These are phyloP conservation scores for Testicularia cyperi DNA, from an alignment of 1,284 basidiomycete genomes.

Conservation along the genomic window DNA sequence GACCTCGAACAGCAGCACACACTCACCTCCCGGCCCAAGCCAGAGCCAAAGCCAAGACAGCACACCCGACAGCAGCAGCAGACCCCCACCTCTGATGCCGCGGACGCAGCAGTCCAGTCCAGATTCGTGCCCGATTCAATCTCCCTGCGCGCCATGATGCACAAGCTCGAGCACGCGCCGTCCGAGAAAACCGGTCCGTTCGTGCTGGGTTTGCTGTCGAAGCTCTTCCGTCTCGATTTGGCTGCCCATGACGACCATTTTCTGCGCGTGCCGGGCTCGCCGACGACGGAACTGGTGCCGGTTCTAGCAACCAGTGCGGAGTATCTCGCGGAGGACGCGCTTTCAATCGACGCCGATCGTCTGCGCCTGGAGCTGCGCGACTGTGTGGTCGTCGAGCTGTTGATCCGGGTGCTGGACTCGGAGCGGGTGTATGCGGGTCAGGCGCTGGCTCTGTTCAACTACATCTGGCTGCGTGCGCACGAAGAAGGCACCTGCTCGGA, in stretches of 20 bases:
- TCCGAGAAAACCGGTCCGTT: too few relatives aligned
- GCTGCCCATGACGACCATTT: too few relatives aligned
- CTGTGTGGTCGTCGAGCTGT: background rate
- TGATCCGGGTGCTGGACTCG: slow-evolving; percentile 5
- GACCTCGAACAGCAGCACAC: background rate
- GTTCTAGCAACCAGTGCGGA: too few relatives aligned
- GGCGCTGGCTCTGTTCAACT: slow-evolving; percentile 22
- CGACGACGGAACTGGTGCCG: too few relatives aligned
- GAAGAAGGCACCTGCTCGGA: slow-evolving; percentile 1
- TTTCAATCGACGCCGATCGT: background rate
- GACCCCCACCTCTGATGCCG: background rate
- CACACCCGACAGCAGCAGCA: too few relatives aligned
- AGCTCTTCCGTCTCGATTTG: slow-evolving; percentile 27
- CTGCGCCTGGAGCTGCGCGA: slow-evolving; percentile 6
- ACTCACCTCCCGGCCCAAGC: too few relatives aligned
- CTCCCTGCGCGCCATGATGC: too few relatives aligned
- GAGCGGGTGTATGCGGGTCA: background rate
- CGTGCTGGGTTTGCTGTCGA: slow-evolving; percentile 3
- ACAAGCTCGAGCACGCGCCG: too few relatives aligned
- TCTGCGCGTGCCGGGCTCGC: too few relatives aligned
- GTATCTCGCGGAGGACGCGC: slow-evolving; percentile 2
- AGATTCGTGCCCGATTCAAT: too few relatives aligned
- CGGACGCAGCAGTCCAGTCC: background rate
- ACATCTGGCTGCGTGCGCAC: slow-evolving; percentile 16
- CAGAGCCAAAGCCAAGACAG: too few relatives aligned